Base-by-base conservation (phyloP, 345 rosid genomes). In the Citrus hindsii region DNA sequence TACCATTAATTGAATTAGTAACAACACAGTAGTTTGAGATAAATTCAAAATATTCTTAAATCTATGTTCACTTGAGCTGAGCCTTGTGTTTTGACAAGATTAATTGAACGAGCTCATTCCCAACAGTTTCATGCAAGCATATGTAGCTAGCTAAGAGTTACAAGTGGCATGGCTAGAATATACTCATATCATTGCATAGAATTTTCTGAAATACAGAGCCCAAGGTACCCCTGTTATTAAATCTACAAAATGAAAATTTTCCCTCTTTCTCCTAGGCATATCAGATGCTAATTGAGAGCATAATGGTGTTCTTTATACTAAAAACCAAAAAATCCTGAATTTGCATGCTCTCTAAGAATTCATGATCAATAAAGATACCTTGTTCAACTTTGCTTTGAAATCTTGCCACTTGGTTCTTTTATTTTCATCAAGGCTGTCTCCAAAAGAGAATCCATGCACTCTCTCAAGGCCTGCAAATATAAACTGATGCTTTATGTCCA, bases 401-500 rank as follows among this genome's bases (percentile, higher is more conserved):
- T 91, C 94, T 82, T 79, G 88, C 98, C 99, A 95, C 79, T 88
- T 93, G 79, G 72, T 81, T 83, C 58, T 88, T 84, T 87, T 92
- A 65, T 63, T 27, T 70, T 90, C 97, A 27, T 87, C 95, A 71
- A 92, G 80, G 85, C 99, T 95, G 74, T 95, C 98, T 75, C 99
- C 98, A 79, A 93, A 95, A 38, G 98, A 90, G 83, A 93, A 95
- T 69, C 99, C 98, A 71, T 95, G 99, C 60, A 95, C 91, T 83
- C 97, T 92, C 79, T 93, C 99, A 58, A 95, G 92, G 79, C 97
- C 99, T 95, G 88, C 55, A 79, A 22, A 64, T 21, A 28, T 48
- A 37, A 74, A 68, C 30, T 16, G 30, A 76, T 56, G n/a, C 27
- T 25, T 53, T 32, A 33, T 35, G 38, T 76, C 55, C 38, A 27